These are phyloP conservation scores for Exophiala mesophila DNA, from an alignment of 2,329 filamentous ascomycete species.

Conservation along the genomic window DNA sequence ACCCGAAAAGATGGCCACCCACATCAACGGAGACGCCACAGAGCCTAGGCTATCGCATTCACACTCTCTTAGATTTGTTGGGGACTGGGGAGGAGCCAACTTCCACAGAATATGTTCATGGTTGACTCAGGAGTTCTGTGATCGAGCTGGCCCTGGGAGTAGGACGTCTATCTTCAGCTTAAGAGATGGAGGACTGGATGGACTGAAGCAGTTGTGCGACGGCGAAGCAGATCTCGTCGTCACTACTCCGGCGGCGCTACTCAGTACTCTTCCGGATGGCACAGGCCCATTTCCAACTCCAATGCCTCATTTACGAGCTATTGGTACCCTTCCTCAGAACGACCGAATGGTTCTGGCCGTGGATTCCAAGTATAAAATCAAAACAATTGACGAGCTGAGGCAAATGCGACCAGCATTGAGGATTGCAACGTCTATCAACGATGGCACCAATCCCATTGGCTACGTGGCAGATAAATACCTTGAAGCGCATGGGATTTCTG, in stretches of 20 bases:
- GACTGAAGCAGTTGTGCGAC: conserved; percentile 7
- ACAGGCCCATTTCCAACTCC: conserved; percentile 4
- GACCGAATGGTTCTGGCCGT: conserved; percentile 15
- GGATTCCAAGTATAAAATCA: conserved; percentile 9
- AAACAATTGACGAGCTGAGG: conserved; percentile 9
- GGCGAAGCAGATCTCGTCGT: conserved; percentile 10
- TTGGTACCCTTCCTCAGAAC: conserved; percentile 12
- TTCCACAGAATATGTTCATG: conserved; percentile 17
- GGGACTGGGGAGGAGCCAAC: conserved; percentile 16
- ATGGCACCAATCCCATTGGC: conserved; percentile 16
- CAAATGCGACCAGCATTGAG: conserved; percentile 6
- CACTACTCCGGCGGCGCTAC: conserved; percentile 7
- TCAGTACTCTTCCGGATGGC: conserved; percentile 5
- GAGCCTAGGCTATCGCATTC: conserved; percentile 8
- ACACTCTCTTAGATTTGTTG: conserved; percentile 10
- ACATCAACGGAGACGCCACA: too few relatives aligned
- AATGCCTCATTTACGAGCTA: conserved; percentile 12
- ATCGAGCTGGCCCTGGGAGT: conserved; percentile 11
- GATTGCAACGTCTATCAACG: conserved; percentile 8
- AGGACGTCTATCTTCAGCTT: conserved; percentile 10
- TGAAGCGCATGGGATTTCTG: conserved; percentile 11
- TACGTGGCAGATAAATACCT: conserved; percentile 12
- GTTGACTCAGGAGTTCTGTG: conserved; percentile 16
- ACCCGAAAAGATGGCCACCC: too few relatives aligned
- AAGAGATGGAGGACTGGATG: conserved; percentile 12